Evolutionary conservation across 73 alveolate genomes (phyloP), one percentile per base, ranked within the genome.

Genomic region (Stentor roeselii): DNA sequence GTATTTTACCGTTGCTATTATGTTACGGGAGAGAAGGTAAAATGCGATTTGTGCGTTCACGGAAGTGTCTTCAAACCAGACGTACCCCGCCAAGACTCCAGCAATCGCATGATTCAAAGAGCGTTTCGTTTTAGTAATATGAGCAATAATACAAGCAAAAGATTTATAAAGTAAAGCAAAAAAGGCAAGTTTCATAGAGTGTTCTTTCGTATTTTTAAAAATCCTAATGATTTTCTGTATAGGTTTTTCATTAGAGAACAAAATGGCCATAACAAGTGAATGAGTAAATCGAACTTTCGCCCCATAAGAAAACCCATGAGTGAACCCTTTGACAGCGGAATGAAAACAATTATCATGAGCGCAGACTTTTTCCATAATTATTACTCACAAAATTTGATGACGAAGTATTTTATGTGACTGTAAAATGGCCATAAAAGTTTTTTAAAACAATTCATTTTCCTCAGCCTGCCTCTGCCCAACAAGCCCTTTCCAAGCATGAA

Each of bases 251-350:
- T 82, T 83, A 67, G 84, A 36, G 78, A 93, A 93, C 60, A 93
- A 82, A 21, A 90, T 82, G n/a, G 97, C 92, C 96, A 93, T 93
- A 31, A 93, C 98, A 37, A 93, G 31, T 27, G 98, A 95, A 87
- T 93, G 98, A 34, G 93, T 89, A 59, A 93, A 86, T 78, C 98
- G 83, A 35, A 93, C 88, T 67, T 87, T 92, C 3, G 93, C 95
- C 42, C 98, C 98, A 86, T 93, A 93, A 83, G 87, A 89, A 6
- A 93, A 60, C 2, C 98, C 98, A 42, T 92, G 78, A 61, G 95
- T 83, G 40, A 90, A 76, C 14, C 98, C 98, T 85, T 90, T 90
- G 3, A 91, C 31, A 15, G 96, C 87, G 3, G 98, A 91, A 30
- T 78, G 32, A 1, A 67, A 30, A 82, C 95, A 93, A 77, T 75